Evolutionary conservation across 2,329 filamentous ascomycete species (phyloP).

Genomic region (Sclerotinia glacialis): DNA sequence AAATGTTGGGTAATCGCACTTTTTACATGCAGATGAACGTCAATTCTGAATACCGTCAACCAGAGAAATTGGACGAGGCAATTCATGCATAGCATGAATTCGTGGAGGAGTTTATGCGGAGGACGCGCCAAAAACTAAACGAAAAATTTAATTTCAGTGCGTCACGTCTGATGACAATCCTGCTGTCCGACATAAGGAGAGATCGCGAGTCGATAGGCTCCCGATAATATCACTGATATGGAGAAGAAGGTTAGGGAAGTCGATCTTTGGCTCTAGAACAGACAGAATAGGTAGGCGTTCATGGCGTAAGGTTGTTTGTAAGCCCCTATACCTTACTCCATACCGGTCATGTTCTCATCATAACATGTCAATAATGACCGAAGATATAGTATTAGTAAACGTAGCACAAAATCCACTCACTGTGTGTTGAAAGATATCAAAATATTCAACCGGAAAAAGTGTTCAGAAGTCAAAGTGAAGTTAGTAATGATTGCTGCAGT

Average conservation of each 20-base stretch:
- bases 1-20: not conserved
- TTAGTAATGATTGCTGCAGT: not conserved
- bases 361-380: not conserved
- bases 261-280: not conserved
- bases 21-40: not conserved
- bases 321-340: not conserved
- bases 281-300: not conserved
- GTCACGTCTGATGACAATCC: not conserved
- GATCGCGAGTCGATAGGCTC: not conserved
- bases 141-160: not conserved
- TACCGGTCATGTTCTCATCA: not conserved
- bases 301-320: not conserved
- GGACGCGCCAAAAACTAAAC: not conserved
- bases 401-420: not conserved
- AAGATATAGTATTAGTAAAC: not conserved
- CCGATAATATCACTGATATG: not conserved
- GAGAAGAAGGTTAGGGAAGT: not conserved
- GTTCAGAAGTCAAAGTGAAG: not conserved
- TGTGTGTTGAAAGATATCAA: not conserved
- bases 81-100: not conserved
- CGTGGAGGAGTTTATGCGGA: not conserved
- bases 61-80: not conserved
- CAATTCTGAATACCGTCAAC: not conserved
- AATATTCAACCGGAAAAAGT: not conserved
- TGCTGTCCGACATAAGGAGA: not conserved